Evolutionary conservation across 1,139 yeast species (phyloP), one percentile per base, ranked within the genome.

Genomic region (Scheffersomyces lignicola): DNA sequence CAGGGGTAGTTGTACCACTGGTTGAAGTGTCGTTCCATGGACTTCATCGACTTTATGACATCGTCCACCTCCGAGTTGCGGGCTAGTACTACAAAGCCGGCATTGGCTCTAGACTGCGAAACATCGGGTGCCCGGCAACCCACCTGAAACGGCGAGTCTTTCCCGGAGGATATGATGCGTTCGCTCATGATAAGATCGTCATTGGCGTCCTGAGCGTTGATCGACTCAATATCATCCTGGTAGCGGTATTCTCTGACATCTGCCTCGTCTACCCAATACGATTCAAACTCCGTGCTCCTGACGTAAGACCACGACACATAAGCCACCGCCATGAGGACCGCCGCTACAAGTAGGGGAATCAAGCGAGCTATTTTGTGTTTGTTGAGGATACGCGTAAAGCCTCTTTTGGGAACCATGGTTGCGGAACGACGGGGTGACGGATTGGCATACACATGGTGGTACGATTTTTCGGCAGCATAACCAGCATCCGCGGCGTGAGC

Each of bases 1-100:
- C 94, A 90, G 0, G 96, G 96, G 55, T 90, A 90, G 45, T 83
- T 74, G 56, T 72, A 90, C 92, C 95, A 87, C 45, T 88, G 87
- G 55, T 90, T 90, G 62, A 88, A 90, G 51, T 85, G 94, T 18
- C 87, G 68, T 54, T 90, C 97, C 32, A 90, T 57, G 3, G 89
- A 79, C 13, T 68, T 61, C 72, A 89, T 79, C 3, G 92, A 80
- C 34, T 72, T 65, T 3, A 84, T 49, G 2, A 86, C 94, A 4
- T 82, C 92, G 3, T 74, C 69, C 1, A 86, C 46, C 48, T 89
- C 97, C 3, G 73, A 61, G 52, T 89, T 88, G 39, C 96, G 64
- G 0, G 95, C 88, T 35, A 89, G 62, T 48, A 88, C 80, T n/a
- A 89, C 87, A 44, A 89, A 74, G 1, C 90, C 83, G 1, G 96